A percentile compares a stretch with the other conserved stretches of the same genome.
Conservation (phyloP, 2,329 filamentous ascomycete genomes). For the Podosphaera xanthii region DNA sequence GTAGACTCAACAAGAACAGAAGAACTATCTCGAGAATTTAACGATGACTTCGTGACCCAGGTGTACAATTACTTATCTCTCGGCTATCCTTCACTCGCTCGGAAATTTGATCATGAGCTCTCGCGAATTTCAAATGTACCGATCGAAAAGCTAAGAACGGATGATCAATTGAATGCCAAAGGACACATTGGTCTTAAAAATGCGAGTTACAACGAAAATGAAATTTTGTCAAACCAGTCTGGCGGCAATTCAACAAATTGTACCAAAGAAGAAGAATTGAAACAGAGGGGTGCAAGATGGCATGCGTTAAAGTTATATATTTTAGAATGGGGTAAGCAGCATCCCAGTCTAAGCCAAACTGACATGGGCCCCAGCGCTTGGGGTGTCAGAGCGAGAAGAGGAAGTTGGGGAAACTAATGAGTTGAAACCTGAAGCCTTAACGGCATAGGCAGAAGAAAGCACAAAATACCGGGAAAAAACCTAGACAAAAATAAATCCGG, state of each 20-base stretch:
- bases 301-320: constrained; percentile 66
- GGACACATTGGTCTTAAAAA: constrained; percentile 43
- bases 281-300: constrained; percentile 44
- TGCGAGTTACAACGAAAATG: constrained; percentile 16
- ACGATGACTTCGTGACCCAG: constrained; percentile 72
- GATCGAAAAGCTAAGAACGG: constrained; percentile 42
- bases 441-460: too few relatives aligned
- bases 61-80: constrained; percentile 93
- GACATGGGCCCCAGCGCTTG: constrained; percentile 34
- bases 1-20: constrained; percentile 6
- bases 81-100: constrained; percentile 70
- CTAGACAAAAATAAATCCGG: too few relatives aligned
- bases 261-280: constrained; percentile 11
- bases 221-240: constrained; percentile 11
- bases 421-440: not conserved
- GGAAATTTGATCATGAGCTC: constrained; percentile 65
- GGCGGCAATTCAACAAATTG: not conserved
- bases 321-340: constrained; percentile 71
- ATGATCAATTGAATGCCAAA: constrained; percentile 44
- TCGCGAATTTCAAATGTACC: constrained; percentile 54
- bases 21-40: constrained; percentile 40
- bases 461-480: too few relatives aligned
- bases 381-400: constrained; percentile 42
- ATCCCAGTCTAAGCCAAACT: constrained; percentile 43
- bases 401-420: constrained; percentile 48